Evolutionary conservation across 345 rosid species (phyloP), one percentile per base, ranked within the genome.

Genomic region (Boechera stricta): DNA sequence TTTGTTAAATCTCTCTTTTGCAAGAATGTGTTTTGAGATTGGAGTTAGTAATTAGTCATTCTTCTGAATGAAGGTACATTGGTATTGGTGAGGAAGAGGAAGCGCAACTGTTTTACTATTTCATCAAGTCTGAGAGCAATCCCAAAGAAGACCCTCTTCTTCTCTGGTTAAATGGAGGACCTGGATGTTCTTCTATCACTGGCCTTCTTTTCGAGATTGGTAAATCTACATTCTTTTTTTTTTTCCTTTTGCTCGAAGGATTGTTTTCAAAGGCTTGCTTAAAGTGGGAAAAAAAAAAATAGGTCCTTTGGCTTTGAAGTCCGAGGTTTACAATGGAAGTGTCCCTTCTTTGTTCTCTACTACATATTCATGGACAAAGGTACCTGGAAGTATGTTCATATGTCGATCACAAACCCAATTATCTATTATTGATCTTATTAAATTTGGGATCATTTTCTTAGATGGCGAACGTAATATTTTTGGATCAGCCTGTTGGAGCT

Each of bases 351-450:
- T 88, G 73, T 68, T 82, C 6, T 73, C 75, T 24, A 88, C 86
- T 73, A 84, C 91, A 35, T 63, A 82, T 75, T 82, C 96, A 67
- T 90, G 93, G 96, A 85, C 93, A 71, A 82, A 86, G 87, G 94
- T 80, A 72, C 6, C 62, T 28, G 1, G 42, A 64, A 85, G 47
- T 85, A 6, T 88, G 77, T 71, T 79, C 79, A 47, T 87, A 87
- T 4, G 8, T 1, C 15, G 53, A 26, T 53, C 4, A 64, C 12
- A 44, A 59, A 7, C 18, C 2, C 11, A 52, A 52, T 52, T 6
- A n/a, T n/a, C n/a, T n/a, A n/a, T n/a, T n/a, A n/a, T n/a, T n/a
- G n/a, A 24, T 8, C 21, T 6, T 2, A 32, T 15, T 1, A 21
- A 21, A 6, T 61, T 18, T 61, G 21, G 88, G 83, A 35, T 85